A percentile compares a stretch with the other conserved stretches of the same genome.
These are phyloP conservation scores for Lachancea sp. DNA, from an alignment of 805 yeast genomes.

Conservation along the genomic window DNA sequence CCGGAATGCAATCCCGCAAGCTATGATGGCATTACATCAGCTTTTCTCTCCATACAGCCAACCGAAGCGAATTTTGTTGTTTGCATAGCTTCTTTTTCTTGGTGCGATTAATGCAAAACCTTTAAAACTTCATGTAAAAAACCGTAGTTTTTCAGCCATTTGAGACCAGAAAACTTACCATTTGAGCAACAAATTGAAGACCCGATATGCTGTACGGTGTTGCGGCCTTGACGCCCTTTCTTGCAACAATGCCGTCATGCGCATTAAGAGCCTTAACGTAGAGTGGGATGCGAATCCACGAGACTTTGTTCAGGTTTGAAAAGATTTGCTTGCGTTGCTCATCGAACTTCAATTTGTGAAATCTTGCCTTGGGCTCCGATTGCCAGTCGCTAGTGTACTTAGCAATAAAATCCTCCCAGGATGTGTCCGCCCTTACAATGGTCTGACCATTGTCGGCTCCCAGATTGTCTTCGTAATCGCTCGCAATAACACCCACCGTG, in stretches of 20 bases:
- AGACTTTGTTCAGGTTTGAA: constrained; percentile 50
- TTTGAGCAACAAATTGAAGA: constrained; percentile 25
- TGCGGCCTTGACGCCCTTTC: constrained; percentile 49
- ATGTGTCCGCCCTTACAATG: constrained; percentile 3
- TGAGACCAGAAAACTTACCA: constrained; percentile 16
- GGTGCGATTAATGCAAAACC: no score
- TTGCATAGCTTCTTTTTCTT: no score
- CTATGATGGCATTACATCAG: no score
- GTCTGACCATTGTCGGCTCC: constrained; percentile 10
- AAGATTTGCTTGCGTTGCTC: constrained; percentile 38
- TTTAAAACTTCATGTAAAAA: not conserved
- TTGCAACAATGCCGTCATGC: constrained; percentile 80
- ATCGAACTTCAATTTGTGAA: constrained; percentile 32
- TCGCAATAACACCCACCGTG: constrained; percentile 21
- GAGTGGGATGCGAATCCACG: constrained; percentile 75
- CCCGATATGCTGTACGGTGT: constrained; percentile 25
- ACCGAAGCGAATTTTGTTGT: no score
- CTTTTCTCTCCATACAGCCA: no score
- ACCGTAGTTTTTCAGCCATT: not conserved
- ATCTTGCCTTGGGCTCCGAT: constrained; percentile 14
- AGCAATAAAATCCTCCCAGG: constrained; percentile 24
- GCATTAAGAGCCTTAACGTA: constrained; percentile 69
- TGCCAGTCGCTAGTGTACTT: constrained; percentile 21
- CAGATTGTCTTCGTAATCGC: constrained; percentile 12
- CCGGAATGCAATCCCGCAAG: no score